Conservation (phyloP, 306 rosid genomes). For the Oemleria cerasiformis region DNA sequence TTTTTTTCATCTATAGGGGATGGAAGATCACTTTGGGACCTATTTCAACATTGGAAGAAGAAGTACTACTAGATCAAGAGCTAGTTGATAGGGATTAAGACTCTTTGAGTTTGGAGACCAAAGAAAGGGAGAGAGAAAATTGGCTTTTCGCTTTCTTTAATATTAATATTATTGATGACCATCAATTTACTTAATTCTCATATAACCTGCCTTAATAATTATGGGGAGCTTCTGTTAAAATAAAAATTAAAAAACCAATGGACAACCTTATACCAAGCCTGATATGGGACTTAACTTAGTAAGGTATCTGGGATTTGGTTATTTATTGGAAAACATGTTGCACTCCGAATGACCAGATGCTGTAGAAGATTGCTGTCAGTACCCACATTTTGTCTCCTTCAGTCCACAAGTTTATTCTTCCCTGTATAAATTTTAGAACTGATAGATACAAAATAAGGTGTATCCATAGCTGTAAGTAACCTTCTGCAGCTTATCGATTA, state of each 20-base stretch:
- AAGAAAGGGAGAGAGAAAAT: neutral
- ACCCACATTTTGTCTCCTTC: neutral
- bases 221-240: neutral
- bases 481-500: too few species aligned
- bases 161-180: neutral
- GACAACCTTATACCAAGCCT: neutral
- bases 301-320: neutral
- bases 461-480: too few species aligned
- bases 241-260: neutral
- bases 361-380: neutral
- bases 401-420: constrained; percentile 2
- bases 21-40: too few species aligned
- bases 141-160: neutral
- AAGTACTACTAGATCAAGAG: too few species aligned
- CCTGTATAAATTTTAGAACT: neutral
- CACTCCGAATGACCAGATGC: neutral
- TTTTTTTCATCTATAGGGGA: too few species aligned
- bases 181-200: neutral
- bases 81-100: too few species aligned
- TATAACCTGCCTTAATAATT: neutral
- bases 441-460: too few species aligned
- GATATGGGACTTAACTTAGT: neutral
- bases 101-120: neutral
- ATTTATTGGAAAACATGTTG: neutral
- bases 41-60: too few species aligned